A percentile compares a stretch with the other conserved stretches of the same genome.
Evolutionary conservation across 495 filamentous ascomycete species (phyloP).

Genomic region (Aspergillus heteromorphus): DNA sequence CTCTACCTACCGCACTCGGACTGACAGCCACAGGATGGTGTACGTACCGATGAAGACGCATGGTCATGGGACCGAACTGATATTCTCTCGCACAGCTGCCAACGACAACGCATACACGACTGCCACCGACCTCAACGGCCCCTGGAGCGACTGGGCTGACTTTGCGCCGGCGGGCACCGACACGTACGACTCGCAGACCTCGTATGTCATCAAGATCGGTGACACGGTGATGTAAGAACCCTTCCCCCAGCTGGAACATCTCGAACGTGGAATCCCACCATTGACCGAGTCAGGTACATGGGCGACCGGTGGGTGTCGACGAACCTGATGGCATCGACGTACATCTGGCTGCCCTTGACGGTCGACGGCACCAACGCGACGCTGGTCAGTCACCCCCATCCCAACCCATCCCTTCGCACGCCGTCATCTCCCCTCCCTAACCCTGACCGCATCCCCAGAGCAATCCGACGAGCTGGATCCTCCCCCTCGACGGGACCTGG

Average conservation of each 20-base stretch:
- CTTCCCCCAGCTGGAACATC: no score
- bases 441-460: background rate
- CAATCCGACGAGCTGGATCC: slow-evolving; percentile 1
- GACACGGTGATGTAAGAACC: slow-evolving; percentile 3
- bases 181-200: slow-evolving; percentile 31
- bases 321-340: slow-evolving; percentile 56
- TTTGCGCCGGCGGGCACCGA: slow-evolving; percentile 52
- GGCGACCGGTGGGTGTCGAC: slow-evolving; percentile 58
- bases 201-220: slow-evolving; percentile 4
- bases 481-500: slow-evolving; percentile 2
- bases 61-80: background rate
- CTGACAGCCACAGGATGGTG: slow-evolving; percentile 10
- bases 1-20: background rate
- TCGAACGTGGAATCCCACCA: background rate
- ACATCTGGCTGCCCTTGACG: slow-evolving; percentile 60
- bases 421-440: background rate
- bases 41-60: background rate
- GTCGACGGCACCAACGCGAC: slow-evolving; percentile 50
- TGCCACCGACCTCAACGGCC: slow-evolving; percentile 30
- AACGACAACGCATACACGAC: slow-evolving; percentile 58
- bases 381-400: background rate
- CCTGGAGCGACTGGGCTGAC: slow-evolving; percentile 55
- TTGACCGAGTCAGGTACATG: slow-evolving; percentile 48
- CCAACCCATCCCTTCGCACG: no score
- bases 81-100: background rate